Conservation (phyloP, 2,329 filamentous ascomycete species). For the Aspergillus quadricinctus region DNA sequence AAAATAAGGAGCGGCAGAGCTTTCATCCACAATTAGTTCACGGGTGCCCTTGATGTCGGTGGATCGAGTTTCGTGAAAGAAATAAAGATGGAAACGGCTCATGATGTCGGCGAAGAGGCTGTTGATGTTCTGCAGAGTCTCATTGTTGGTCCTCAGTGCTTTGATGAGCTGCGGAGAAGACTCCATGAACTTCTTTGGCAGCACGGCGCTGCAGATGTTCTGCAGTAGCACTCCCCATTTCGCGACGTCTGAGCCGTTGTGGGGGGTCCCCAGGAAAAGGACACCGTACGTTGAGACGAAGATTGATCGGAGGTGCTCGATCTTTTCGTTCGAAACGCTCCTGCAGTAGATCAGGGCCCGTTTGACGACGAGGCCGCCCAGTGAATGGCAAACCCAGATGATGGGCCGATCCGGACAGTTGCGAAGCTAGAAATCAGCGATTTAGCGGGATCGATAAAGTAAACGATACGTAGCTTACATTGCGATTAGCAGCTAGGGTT, state of each 20-base stretch:
- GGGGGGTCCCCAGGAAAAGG: slow-evolving; percentile 73
- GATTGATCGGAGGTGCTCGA: slow-evolving; percentile 63
- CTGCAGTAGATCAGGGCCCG: slow-evolving; percentile 64
- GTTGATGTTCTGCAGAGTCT: slow-evolving; percentile 71
- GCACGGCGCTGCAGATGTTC: slow-evolving; percentile 60
- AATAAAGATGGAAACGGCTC: slow-evolving; percentile 66
- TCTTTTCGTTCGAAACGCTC: slow-evolving; percentile 55
- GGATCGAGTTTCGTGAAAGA: slow-evolving; percentile 71
- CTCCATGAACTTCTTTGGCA: slow-evolving; percentile 64
- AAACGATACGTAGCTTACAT: slow-evolving; percentile 36
- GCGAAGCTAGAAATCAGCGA: slow-evolving; percentile 27
- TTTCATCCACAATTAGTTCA: slow-evolving; percentile 63
- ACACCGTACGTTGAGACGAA: slow-evolving; percentile 72
- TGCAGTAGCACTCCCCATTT: slow-evolving; percentile 65
- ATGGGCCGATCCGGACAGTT: slow-evolving; percentile 60
- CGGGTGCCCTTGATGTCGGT: slow-evolving; percentile 64
- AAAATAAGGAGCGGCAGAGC: slow-evolving; percentile 64
- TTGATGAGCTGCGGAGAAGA: slow-evolving; percentile 64
- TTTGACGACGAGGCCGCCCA: slow-evolving; percentile 70
- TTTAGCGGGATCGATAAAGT: neutral
- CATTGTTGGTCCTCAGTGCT: slow-evolving; percentile 68
- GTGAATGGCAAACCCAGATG: slow-evolving; percentile 70
- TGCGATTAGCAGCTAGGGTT: slow-evolving; percentile 60
- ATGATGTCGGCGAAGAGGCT: slow-evolving; percentile 68
- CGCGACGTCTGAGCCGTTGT: slow-evolving; percentile 64